Evolutionary conservation across 768 basidiomycete genomes (phyloP), one percentile per base, ranked within the genome.

Genomic region (Chiua virens): DNA sequence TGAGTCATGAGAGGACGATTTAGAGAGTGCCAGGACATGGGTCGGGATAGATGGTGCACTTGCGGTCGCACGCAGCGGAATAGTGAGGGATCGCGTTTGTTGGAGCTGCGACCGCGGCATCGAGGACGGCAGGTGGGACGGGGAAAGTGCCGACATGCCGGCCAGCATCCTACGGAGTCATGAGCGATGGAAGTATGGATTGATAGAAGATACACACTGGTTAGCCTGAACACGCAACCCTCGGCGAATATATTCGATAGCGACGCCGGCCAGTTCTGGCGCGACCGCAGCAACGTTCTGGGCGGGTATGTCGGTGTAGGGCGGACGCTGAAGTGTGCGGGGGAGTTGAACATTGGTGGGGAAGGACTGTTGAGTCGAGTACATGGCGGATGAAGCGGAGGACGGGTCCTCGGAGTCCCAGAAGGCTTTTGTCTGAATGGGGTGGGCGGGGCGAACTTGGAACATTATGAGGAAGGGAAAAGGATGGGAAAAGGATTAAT

Each of bases 271-370:
- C 9, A 86, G 69, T 10, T 70, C 73, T 21, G 81, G 77, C 30
- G 80, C 80, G 50, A 81, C 70, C n/a, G 84, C 77, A 3, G 65
- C 60, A 34, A 89, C 58, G 35, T 76, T 79, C 36, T 82, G 81
- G 41, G 75, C 71, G 35, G 81, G 75, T 36, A 88, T 77, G 50
- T 83, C 80, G 36, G 72, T 61, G 56, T 79, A 84, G 3, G 75
- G 68, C 5, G 89, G 87, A 11, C 86, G 80, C 28, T 79, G 72
- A 44, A 91, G 82, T 36, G 74, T 81, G 49, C 87, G 80, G n/a
- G 87, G 89, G 21, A 91, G 80, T 58, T 88, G 84, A 11, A 89
- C 75, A 57, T 64, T 71, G 45, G 58, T 54, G 39, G 62, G 67
- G 47, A 47, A 60, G 5, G 59, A 57, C 11, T 60, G 66, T 55